These are phyloP conservation scores for Phoenix dactylifera DNA, from an alignment of 176 grass and related monocot species.

Conservation along the genomic window DNA sequence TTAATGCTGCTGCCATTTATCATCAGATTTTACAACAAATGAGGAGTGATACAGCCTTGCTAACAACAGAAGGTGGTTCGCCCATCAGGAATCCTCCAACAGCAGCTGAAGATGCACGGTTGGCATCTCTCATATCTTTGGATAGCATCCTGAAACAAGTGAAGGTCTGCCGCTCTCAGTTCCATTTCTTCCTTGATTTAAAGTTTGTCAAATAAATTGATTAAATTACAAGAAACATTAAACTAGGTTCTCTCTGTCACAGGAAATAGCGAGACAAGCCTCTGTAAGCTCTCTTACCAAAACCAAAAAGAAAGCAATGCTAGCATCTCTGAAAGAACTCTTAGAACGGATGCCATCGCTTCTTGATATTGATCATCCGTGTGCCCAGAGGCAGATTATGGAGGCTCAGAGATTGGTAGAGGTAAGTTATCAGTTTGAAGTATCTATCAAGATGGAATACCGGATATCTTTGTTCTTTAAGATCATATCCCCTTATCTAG, in stretches of 20 bases:
- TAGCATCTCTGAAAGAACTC: slow-evolving; percentile 69
- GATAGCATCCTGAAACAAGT: slow-evolving; percentile 87
- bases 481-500: no score
- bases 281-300: slow-evolving; percentile 50
- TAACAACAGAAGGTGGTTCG: slow-evolving; percentile 98
- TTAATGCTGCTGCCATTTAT: slow-evolving; percentile 12
- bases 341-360: slow-evolving; percentile 75
- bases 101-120: slow-evolving; percentile 88
- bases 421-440: slow-evolving; percentile 38
- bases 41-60: slow-evolving; percentile 67
- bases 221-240: background rate
- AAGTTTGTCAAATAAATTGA: background rate
- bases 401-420: slow-evolving; percentile 60
- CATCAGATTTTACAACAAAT: slow-evolving; percentile 98
- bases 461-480: no score
- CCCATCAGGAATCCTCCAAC: slow-evolving; percentile 92
- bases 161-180: slow-evolving; percentile 41
- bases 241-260: background rate
- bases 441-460: no score
- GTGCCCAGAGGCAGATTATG: slow-evolving; percentile 80
- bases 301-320: slow-evolving; percentile 85
- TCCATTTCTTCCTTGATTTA: background rate
- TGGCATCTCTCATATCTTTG: slow-evolving; percentile 97
- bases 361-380: slow-evolving; percentile 94
- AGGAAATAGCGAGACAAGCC: slow-evolving; percentile 91